A percentile compares a stretch with the other conserved stretches of the same genome.
Conservation (phyloP, 371 early-diverging fungal genomes). For the Mortierella sp. region DNA sequence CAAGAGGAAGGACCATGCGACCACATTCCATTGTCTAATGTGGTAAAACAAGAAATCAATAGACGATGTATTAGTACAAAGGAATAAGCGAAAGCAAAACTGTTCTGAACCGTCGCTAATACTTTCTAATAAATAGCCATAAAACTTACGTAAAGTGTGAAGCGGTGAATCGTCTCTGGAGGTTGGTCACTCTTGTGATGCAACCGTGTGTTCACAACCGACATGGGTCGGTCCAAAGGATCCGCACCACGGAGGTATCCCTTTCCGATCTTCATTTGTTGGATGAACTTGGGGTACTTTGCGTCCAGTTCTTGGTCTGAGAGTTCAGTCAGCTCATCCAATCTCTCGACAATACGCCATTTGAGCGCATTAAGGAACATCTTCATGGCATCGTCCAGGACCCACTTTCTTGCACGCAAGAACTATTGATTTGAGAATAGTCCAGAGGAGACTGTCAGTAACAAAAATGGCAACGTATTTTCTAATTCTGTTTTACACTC, state of each 20-base stretch:
- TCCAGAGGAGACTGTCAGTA: too few species aligned
- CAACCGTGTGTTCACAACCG: conserved; percentile 66
- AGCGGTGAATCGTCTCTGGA: conserved; percentile 62
- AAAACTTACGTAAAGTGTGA: conserved; percentile 78
- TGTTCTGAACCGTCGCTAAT: too few species aligned
- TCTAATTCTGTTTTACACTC: background rate
- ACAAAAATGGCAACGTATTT: too few species aligned
- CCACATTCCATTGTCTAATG: conserved; percentile 77
- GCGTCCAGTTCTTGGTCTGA: conserved; percentile 64
- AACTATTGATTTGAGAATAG: conserved; percentile 55
- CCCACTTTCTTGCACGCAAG: conserved; percentile 83
- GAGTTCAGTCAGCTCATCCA: conserved; percentile 61
- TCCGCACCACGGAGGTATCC: conserved; percentile 68
- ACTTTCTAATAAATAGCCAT: too few species aligned
- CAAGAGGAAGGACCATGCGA: conserved; percentile 71
- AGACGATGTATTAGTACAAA: background rate
- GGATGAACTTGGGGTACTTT: conserved; percentile 51
- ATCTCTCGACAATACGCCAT: conserved; percentile 69
- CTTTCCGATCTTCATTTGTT: conserved; percentile 64
- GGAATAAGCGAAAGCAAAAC: background rate
- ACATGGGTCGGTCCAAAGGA: conserved; percentile 62
- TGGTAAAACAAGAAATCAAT: conserved; percentile 61
- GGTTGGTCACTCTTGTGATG: conserved; percentile 68
- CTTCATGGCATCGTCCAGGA: conserved; percentile 69
- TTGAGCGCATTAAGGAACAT: conserved; percentile 70